Base-by-base conservation (phyloP, 805 yeast species). In the Myxozyma neotropica region DNA sequence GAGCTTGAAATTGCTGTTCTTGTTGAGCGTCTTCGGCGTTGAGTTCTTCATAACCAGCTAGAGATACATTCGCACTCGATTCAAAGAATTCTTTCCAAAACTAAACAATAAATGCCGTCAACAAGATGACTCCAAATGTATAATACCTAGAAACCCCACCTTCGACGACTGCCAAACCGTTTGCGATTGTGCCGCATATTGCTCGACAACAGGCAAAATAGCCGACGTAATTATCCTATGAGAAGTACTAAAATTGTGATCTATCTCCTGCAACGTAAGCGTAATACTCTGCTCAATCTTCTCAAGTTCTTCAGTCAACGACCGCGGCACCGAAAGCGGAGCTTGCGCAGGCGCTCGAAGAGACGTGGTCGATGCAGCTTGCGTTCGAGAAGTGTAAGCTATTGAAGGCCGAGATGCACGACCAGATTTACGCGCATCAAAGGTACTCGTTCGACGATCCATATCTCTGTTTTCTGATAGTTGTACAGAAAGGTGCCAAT, bases 81-180 rank as follows among this genome's bases (percentile, higher is more conserved):
- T 90, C 96, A 67, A 89, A 82, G 73, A 90, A 86, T 33, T 81
- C 80, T 69, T 88, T 88, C 86, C 95, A 85, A 73, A 89, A 88
- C 57, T 81, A 42, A 13, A 21, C 42, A 23, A 8, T 6, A n/a
- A 23, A 8, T 6, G 42, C 21, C 5, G 45, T 53, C 19, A 36
- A 31, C 23, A 23, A 45, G 6, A 7, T 8, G 2, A 15, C 4
- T 24, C 6, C 47, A 33, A 10, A 26, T 15, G 21, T 23, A 33
- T 26, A 24, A 19, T 36, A 42, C n/a, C 21, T 12, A 50, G 12
- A 47, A 15, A 23, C 3, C 8, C 19, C 57, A 65, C 68, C 55
- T 65, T 63, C 7, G 71, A 58, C 15, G 70, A 53, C 31, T 78
- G 74, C 86, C 90, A 84, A 2, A 88, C 83, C 33, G 81, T 77